These are phyloP conservation scores for Bretziella fagacearum DNA, from an alignment of 2,329 filamentous ascomycete species.

Conservation along the genomic window DNA sequence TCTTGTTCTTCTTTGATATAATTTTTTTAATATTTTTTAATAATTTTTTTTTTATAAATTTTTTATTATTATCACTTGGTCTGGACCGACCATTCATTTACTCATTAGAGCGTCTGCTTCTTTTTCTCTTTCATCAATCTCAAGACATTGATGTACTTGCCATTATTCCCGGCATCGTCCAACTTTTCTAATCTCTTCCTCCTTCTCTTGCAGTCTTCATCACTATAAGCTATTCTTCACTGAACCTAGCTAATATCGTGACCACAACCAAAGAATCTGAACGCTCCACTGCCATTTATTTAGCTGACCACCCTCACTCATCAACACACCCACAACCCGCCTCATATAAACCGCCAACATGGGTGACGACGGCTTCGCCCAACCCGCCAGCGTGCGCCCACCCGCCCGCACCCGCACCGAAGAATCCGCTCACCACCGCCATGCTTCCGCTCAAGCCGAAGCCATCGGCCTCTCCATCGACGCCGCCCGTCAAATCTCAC, in stretches of 20 bases:
- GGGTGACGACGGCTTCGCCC: slow-evolving; percentile 12
- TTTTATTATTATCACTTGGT: background rate
- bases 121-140: too few relatives aligned
- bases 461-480: slow-evolving; percentile 11
- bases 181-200: background rate
- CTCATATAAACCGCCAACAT: slow-evolving; percentile 1
- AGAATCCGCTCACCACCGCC: slow-evolving; percentile 5
- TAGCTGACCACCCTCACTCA: too few relatives aligned
- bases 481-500: slow-evolving; percentile 8
- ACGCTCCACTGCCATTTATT: too few relatives aligned
- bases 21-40: background rate
- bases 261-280: too few relatives aligned
- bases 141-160: too few relatives aligned
- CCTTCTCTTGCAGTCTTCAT: background rate
- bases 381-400: background rate
- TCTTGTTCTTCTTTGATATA: background rate
- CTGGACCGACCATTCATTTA: too few relatives aligned
- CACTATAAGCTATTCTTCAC: background rate
- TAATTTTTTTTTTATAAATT: background rate
- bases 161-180: too few relatives aligned
- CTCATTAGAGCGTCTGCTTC: too few relatives aligned
- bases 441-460: slow-evolving; percentile 12
- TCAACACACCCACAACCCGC: too few relatives aligned
- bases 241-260: slow-evolving; percentile 4
- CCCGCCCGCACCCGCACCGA: slow-evolving; percentile 8